Percentiles rank a stretch among this genome's conserved stretches.
Conservation (phyloP, 2,329 filamentous ascomycete species). For the Rhinocladiella mackenziei region DNA sequence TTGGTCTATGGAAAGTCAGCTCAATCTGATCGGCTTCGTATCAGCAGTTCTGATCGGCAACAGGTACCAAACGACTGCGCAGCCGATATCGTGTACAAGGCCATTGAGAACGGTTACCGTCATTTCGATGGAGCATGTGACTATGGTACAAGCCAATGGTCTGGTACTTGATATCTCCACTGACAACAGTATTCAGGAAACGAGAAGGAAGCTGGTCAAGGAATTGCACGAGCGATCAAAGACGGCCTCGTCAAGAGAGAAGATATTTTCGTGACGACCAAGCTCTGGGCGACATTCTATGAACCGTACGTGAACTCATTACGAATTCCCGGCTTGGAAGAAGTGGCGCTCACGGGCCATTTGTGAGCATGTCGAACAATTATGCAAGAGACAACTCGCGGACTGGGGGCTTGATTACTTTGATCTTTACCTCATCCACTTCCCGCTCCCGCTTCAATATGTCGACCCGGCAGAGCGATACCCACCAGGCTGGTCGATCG, state of each 20-base stretch:
- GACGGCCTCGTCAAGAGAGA: conserved; percentile 34
- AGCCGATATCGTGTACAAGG: conserved; percentile 41
- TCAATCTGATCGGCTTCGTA: conserved; percentile 35
- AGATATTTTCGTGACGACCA: conserved; percentile 39
- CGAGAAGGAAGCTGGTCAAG: conserved; percentile 43
- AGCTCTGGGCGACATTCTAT: conserved; percentile 38
- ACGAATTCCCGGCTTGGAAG: neutral
- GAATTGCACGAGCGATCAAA: conserved; percentile 32
- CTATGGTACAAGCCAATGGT: conserved; percentile 34
- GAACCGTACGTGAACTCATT: conserved; percentile 19
- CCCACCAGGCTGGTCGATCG: conserved; percentile 24
- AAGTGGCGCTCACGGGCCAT: conserved; percentile 13
- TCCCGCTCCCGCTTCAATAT: conserved; percentile 34
- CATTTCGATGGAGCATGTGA: conserved; percentile 50
- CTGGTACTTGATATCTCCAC: neutral
- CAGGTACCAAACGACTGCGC: conserved; percentile 8
- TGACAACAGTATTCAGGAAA: conserved; percentile 31
- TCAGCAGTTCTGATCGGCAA: neutral
- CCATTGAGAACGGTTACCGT: conserved; percentile 53
- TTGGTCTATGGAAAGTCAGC: conserved; percentile 69
- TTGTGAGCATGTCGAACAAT: conserved; percentile 35
- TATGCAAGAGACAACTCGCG: conserved; percentile 53
- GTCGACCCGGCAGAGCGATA: conserved; percentile 16
- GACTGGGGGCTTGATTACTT: conserved; percentile 63
- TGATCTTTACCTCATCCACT: conserved; percentile 58